Base-by-base conservation (phyloP, 768 basidiomycete species). In the Leccinum boreale region DNA sequence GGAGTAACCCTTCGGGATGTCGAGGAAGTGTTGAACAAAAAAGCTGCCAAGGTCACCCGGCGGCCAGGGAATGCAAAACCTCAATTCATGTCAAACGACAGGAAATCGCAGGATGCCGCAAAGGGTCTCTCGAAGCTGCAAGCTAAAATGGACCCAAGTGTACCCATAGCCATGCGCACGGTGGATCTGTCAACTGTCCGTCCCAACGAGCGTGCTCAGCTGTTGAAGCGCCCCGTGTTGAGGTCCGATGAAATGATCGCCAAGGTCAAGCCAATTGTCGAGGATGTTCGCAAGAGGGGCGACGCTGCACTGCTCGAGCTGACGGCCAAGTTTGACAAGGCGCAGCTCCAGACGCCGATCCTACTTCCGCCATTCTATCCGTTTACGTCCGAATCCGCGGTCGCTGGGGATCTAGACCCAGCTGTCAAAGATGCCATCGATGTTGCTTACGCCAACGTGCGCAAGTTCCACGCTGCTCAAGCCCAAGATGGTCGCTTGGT, bases 271-370 rank as follows among this genome's bases (percentile, higher is more conserved):
- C 97, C 97, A 33, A 98, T 99, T 67, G 92, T 98, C 57, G 85
- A 92, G 58, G 80, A 87, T 49, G 93, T 99, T 53, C 87, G 94
- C 60, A 71, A 72, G 31, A 83, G 86, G 23, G 96, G 97, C 45
- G 97, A 99, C 70, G 77, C 78, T 0, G 97, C 94, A 19, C 83
- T 99, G 26, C 80, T 91, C 46, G 89, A 90, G 60, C 79, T 96
- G 67, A 94, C 96, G 35, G 88, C 90, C 73, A 95, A 94, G 73
- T 96, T 97, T 68, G 97, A 99, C 77, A 87, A 87, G 66, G 92
- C 82, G 12, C 73, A 81, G 48, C 81, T 97, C 50, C 73, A 79
- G 4, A 82, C 85, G 12, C 86, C 90, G 17, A 76, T 92, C 62
- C 65, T 94, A 51, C 81, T 84, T 65, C 90, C 95, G 0, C 95